These are phyloP conservation scores for Geotrichum siamense DNA, from an alignment of 1,139 yeast genomes.

Conservation along the genomic window DNA sequence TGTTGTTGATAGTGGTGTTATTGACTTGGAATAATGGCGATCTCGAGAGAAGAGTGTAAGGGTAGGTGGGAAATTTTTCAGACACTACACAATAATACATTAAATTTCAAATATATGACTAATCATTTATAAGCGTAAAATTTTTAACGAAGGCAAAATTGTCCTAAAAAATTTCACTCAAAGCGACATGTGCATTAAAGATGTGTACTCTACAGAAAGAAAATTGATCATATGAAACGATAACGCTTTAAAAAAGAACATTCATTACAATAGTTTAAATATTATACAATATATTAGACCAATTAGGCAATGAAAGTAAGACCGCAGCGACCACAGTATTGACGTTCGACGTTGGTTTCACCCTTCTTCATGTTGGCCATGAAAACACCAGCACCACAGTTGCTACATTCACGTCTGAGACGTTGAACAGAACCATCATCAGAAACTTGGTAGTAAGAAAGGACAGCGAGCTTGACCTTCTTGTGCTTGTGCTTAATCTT, in stretches of 20 bases:
- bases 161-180: too few species aligned
- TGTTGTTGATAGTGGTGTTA: constrained; percentile 3
- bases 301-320: constrained; percentile 51
- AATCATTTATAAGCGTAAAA: too few species aligned
- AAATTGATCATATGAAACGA: too few species aligned
- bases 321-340: constrained; percentile 99
- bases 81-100: too few species aligned
- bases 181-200: too few species aligned
- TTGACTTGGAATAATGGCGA: constrained; percentile 1
- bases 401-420: constrained; percentile 98
- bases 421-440: constrained; percentile 98
- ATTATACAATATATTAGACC: constrained; percentile 3
- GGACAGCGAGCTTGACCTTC: constrained; percentile 98
- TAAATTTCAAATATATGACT: too few species aligned
- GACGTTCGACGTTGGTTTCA: constrained; percentile 97
- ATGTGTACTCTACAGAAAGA: too few species aligned
- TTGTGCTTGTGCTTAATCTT: constrained; percentile 99
- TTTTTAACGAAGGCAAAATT: too few species aligned
- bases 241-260: background rate
- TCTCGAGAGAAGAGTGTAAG: background rate
- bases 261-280: too few species aligned
- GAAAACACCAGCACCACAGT: constrained; percentile 99
- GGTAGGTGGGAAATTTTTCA: constrained; percentile 7
- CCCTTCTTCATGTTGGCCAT: constrained; percentile 96
- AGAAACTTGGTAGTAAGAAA: constrained; percentile 98